Percentiles rank a stretch among this genome's conserved stretches.
Conservation (phyloP, 345 rosid genomes). For the Turnera subulata region DNA sequence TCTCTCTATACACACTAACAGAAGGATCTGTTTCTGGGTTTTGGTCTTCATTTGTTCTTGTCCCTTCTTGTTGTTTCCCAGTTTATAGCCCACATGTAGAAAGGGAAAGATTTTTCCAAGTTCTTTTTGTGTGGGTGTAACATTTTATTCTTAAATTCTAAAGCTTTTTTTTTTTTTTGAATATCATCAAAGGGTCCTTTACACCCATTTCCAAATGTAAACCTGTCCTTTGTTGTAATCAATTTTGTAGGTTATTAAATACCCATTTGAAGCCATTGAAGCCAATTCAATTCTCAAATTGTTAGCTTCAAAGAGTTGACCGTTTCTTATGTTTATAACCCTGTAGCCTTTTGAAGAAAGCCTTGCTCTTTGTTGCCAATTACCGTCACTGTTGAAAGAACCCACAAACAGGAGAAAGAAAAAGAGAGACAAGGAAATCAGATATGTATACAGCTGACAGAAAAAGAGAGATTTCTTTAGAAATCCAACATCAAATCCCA, state of each 20-base stretch:
- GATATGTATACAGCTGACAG: slow-evolving; percentile 63
- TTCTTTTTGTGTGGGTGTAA: background rate
- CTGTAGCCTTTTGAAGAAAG: slow-evolving; percentile 20
- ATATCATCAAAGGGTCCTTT: background rate
- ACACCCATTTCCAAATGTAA: background rate
- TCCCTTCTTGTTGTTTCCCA: background rate
- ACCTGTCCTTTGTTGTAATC: slow-evolving; percentile 7
- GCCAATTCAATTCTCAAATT: slow-evolving; percentile 17
- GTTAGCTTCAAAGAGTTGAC: slow-evolving; percentile 25
- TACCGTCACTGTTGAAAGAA: slow-evolving; percentile 19
- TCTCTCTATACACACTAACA: slow-evolving; percentile 3
- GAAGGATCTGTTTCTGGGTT: slow-evolving; percentile 16
- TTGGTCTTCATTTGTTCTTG: slow-evolving; percentile 7
- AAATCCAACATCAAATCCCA: slow-evolving; percentile 70
- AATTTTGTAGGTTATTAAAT: slow-evolving; percentile 6
- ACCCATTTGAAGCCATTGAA: slow-evolving; percentile 18
- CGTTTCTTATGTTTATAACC: slow-evolving; percentile 37
- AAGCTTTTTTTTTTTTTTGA: background rate
- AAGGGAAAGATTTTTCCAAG: background rate
- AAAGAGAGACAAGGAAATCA: background rate
- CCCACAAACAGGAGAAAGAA: slow-evolving; percentile 3
- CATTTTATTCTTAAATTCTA: background rate
- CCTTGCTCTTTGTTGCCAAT: background rate
- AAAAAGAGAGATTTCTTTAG: slow-evolving; percentile 64
- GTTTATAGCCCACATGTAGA: background rate